phyloP scores from a whole-genome alignment of 2,329 filamentous ascomycete genomes.

The Penicillium sp. region DNA sequence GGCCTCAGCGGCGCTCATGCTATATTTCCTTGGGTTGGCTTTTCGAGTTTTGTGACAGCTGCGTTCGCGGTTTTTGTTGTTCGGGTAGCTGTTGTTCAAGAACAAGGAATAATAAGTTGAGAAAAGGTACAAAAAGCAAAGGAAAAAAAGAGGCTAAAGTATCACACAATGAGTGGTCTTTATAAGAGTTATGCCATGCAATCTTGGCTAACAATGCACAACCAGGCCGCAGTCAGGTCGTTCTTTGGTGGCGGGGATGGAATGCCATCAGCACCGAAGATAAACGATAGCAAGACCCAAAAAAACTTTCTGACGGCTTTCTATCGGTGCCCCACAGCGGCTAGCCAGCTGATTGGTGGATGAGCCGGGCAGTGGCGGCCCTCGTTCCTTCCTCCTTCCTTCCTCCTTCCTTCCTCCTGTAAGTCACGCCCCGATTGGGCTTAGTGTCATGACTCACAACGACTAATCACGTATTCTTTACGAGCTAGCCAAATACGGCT shows the following conservation, averaged over 20 bases:
- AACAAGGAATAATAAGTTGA: neutral
- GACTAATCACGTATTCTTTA: neutral
- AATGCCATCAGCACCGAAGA: neutral
- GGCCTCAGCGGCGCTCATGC: constrained; percentile 8
- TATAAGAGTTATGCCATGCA: neutral
- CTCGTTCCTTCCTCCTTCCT: no score
- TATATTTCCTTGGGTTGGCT: neutral
- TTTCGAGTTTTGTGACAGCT: neutral
- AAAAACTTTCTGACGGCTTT: constrained; percentile 8
- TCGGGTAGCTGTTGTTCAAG: neutral
- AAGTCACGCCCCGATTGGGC: neutral
- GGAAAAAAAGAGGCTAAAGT: neutral
- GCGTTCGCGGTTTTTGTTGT: neutral
- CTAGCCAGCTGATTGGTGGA: neutral
- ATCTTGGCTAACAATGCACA: neutral
- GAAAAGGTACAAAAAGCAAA: neutral
- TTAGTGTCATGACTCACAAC: constrained; percentile 13
- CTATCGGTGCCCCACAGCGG: neutral
- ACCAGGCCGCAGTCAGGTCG: neutral
- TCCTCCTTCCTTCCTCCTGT: no score
- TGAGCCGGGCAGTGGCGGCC: constrained; percentile 1
- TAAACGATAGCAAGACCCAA: neutral
- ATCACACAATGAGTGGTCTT: neutral
- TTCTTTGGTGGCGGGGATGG: constrained; percentile 2
- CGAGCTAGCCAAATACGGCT: neutral